Percentiles rank a stretch among this genome's conserved stretches.
These are phyloP conservation scores for Piper betle DNA, from an alignment of 164 flowering plant genomes.

Conservation along the genomic window DNA sequence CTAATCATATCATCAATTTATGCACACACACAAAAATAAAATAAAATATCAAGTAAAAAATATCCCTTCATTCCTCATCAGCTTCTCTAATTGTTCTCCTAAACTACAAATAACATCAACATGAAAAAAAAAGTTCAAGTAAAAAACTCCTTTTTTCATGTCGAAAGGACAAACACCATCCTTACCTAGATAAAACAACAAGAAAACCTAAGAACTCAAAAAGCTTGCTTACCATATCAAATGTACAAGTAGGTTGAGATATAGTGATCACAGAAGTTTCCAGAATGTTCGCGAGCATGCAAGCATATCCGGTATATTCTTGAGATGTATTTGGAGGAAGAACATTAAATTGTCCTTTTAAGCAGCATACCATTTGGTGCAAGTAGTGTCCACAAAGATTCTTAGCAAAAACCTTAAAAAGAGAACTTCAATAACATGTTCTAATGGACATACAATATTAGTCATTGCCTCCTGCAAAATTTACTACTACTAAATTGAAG, in stretches of 20 bases:
- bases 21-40: too few species aligned
- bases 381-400: constrained; percentile 43
- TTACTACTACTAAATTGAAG: background rate
- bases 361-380: constrained; percentile 56
- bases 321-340: constrained; percentile 51
- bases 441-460: background rate
- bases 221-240: constrained; percentile 45
- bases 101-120: too few species aligned
- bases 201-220: background rate
- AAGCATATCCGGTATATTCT: constrained; percentile 75
- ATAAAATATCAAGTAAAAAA: too few species aligned
- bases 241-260: constrained; percentile 51
- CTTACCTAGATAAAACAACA: background rate
- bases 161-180: background rate
- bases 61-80: too few species aligned
- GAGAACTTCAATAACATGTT: too few species aligned
- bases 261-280: constrained; percentile 56
- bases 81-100: too few species aligned
- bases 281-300: constrained; percentile 80
- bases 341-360: constrained; percentile 35
- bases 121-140: background rate
- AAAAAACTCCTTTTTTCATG: background rate
- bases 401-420: constrained; percentile 38
- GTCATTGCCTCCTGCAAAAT: background rate
- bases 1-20: too few species aligned